Evolutionary conservation across 305 asterid genomes (phyloP).

Genomic region (Solanum aculeatissimum): DNA sequence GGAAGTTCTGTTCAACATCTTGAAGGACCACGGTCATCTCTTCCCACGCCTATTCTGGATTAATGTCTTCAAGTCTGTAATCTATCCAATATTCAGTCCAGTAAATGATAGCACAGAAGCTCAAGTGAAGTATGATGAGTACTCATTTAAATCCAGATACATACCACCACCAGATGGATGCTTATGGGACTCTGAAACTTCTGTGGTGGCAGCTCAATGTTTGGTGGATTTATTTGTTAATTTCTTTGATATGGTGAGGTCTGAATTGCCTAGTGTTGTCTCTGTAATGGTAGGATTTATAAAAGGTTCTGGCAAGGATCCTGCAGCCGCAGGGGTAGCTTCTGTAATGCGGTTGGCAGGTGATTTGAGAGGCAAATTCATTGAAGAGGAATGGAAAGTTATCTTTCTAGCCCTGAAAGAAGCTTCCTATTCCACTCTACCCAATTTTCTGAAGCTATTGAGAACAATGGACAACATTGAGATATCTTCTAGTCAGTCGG

Average conservation of each 20-base stretch:
- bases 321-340: slow-evolving; percentile 75
- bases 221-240: slow-evolving; percentile 62
- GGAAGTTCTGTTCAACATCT: slow-evolving; percentile 90
- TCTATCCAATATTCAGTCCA: slow-evolving; percentile 69
- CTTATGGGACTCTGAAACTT: slow-evolving; percentile 77
- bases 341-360: slow-evolving; percentile 74
- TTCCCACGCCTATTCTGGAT: slow-evolving; percentile 70
- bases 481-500: slow-evolving; percentile 37
- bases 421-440: slow-evolving; percentile 50
- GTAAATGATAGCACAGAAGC: slow-evolving; percentile 40
- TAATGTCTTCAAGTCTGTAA: slow-evolving; percentile 49
- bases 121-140: slow-evolving; percentile 23
- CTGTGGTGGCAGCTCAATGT: slow-evolving; percentile 66
- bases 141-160: slow-evolving; percentile 27
- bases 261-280: slow-evolving; percentile 60
- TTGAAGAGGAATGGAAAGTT: slow-evolving; percentile 69
- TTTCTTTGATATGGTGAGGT: slow-evolving; percentile 59
- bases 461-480: slow-evolving; percentile 56
- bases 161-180: slow-evolving; percentile 45
- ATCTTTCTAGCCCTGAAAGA: slow-evolving; percentile 57
- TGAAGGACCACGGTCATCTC: slow-evolving; percentile 92
- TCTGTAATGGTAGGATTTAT: slow-evolving; percentile 58
- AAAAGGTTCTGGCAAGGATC: slow-evolving; percentile 69
- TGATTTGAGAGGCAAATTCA: slow-evolving; percentile 50
- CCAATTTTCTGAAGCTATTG: slow-evolving; percentile 61